Evolutionary conservation across 108 stramenopile species (phyloP).

Genomic region (Stephanodiscus minutulus): DNA sequence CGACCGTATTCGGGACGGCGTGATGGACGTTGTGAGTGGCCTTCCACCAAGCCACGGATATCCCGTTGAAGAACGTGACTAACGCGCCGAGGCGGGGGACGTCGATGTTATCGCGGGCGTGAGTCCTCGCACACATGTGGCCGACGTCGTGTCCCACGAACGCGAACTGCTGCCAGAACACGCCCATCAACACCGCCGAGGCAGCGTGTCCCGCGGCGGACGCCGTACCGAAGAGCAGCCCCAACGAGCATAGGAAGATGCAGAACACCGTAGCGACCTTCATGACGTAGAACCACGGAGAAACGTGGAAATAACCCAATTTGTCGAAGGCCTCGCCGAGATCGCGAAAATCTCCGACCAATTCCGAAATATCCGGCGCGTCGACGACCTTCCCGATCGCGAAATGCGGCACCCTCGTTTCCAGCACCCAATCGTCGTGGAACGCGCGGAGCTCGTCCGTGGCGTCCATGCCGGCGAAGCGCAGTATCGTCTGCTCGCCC

Average conservation of each 20-base stretch:
- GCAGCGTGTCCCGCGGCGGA: constrained; percentile 20
- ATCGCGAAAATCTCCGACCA: constrained; percentile 61
- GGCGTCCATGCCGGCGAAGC: constrained; percentile 74
- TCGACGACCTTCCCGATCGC: constrained; percentile 63
- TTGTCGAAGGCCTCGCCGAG: constrained; percentile 52
- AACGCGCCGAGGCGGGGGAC: constrained; percentile 54
- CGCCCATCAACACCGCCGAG: constrained; percentile 47
- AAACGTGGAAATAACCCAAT: constrained; percentile 48
- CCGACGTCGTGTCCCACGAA: constrained; percentile 92
- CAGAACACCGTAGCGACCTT: constrained; percentile 35
- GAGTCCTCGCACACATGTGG: constrained; percentile 77
- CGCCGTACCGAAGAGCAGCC: constrained; percentile 24
- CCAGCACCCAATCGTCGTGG: constrained; percentile 62
- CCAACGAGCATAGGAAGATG: constrained; percentile 26
- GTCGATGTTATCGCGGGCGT: constrained; percentile 60
- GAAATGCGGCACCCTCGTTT: constrained; percentile 55
- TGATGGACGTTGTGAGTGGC: constrained; percentile 92
- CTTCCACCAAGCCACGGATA: constrained; percentile 92
- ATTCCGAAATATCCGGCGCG: constrained; percentile 26
- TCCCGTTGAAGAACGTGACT: constrained; percentile 69
- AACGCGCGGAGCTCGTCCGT: constrained; percentile 74
- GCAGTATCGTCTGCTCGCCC: constrained; percentile 63
- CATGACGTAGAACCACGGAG: constrained; percentile 34
- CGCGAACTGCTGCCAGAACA: constrained; percentile 93
- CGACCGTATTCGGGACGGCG: constrained; percentile 82